A percentile compares a stretch with the other conserved stretches of the same genome.
phyloP scores from a whole-genome alignment of 805 yeast species.

The Lipomyces chichibuensis region DNA sequence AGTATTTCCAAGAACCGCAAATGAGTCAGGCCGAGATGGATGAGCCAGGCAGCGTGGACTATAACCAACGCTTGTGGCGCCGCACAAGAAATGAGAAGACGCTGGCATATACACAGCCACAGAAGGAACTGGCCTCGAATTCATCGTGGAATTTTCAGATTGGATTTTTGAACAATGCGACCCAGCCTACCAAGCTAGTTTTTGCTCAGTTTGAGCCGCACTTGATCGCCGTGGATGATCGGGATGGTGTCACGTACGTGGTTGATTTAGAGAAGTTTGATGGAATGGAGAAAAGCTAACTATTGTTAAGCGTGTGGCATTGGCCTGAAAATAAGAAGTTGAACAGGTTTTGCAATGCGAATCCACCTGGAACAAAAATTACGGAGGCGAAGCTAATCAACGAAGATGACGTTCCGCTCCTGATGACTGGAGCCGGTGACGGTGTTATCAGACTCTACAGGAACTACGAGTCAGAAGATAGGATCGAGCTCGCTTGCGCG shows the following conservation, averaged over 20 bases:
- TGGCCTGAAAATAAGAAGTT: slow-evolving; percentile 68
- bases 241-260: slow-evolving; percentile 64
- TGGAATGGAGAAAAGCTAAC: background rate
- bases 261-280: background rate
- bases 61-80: slow-evolving; percentile 82
- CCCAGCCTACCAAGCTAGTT: slow-evolving; percentile 76
- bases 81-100: slow-evolving; percentile 84
- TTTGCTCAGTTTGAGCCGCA: slow-evolving; percentile 92
- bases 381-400: slow-evolving; percentile 85
- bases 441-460: slow-evolving; percentile 90
- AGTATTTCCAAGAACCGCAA: slow-evolving; percentile 96
- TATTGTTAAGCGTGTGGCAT: slow-evolving; percentile 64
- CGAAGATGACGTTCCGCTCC: slow-evolving; percentile 86
- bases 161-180: slow-evolving; percentile 64
- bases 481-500: slow-evolving; percentile 70
- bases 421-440: slow-evolving; percentile 88
- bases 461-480: slow-evolving; percentile 62
- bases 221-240: slow-evolving; percentile 77
- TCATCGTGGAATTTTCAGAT: slow-evolving; percentile 82
- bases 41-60: slow-evolving; percentile 89
- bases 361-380: slow-evolving; percentile 84
- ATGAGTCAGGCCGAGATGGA: slow-evolving; percentile 82
- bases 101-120: slow-evolving; percentile 86
- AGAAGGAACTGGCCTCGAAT: slow-evolving; percentile 75
- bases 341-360: slow-evolving; percentile 75